A percentile compares a stretch with the other conserved stretches of the same genome.
These are phyloP conservation scores for Moniliophthora roreri DNA, from an alignment of 1,284 basidiomycete genomes.

Conservation along the genomic window DNA sequence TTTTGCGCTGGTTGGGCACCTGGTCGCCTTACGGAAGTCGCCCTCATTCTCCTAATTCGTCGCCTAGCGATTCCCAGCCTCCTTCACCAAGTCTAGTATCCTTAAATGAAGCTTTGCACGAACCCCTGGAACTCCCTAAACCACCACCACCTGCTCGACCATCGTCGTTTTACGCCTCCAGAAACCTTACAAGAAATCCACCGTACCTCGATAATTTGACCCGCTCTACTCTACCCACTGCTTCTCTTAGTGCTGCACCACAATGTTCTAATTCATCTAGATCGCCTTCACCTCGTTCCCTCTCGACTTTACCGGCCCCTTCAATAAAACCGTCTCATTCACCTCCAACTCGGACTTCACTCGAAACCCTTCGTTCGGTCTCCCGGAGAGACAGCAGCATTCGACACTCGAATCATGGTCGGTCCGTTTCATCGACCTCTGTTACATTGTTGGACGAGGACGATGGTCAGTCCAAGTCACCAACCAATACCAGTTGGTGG, in stretches of 20 bases:
- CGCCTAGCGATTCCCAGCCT: constrained; percentile 19
- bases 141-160: constrained; percentile 47
- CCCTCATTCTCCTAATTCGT: constrained; percentile 17
- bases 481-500: constrained; percentile 37
- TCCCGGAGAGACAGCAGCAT: constrained; percentile 36
- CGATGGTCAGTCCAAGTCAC: constrained; percentile 9
- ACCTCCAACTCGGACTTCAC: constrained; percentile 46
- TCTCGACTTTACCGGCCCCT: constrained; percentile 18
- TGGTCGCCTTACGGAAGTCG: constrained; percentile 15
- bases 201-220: constrained; percentile 61
- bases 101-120: constrained; percentile 40
- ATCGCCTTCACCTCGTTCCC: constrained; percentile 21
- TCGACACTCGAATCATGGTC: constrained; percentile 22
- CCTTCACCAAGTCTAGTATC: constrained; percentile 28
- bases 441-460: constrained; percentile 14
- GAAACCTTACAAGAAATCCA: constrained; percentile 43
- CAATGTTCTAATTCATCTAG: constrained; percentile 17
- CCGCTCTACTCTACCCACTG: constrained; percentile 63
- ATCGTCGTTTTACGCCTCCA: constrained; percentile 28
- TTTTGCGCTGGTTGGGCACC: constrained; percentile 15
- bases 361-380: constrained; percentile 64
- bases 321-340: constrained; percentile 38
- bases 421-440: constrained; percentile 23
- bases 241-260: constrained; percentile 48
- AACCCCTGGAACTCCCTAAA: constrained; percentile 31